phyloP scores from a whole-genome alignment of 2,329 filamentous ascomycete species.

The Colletotrichum sp. region DNA sequence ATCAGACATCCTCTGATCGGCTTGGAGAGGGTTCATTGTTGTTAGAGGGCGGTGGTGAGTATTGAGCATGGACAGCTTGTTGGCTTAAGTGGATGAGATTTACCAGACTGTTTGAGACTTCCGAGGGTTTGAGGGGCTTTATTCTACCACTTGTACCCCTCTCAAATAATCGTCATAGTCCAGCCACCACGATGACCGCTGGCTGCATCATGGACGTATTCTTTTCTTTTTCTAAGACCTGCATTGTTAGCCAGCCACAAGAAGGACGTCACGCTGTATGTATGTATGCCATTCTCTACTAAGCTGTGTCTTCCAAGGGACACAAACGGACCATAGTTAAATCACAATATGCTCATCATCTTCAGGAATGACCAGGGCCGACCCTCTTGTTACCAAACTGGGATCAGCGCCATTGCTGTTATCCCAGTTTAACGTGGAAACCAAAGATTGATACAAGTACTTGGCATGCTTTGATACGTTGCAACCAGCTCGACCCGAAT shows the following conservation, averaged over 20 bases:
- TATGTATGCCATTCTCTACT: neutral
- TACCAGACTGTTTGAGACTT: neutral
- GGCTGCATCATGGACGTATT: neutral
- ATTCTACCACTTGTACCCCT: neutral
- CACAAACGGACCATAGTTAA: fast-evolving
- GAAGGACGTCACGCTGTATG: neutral
- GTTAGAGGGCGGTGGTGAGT: neutral
- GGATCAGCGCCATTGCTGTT: neutral
- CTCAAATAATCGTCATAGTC: neutral
- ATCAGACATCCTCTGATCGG: neutral
- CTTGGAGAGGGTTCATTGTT: neutral
- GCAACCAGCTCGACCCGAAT: neutral
- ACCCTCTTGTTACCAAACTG: neutral
- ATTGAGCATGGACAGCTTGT: neutral
- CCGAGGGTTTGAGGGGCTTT: neutral
- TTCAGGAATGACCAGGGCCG: neutral
- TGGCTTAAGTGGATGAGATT: neutral
- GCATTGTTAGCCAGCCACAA: neutral
- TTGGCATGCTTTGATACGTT: neutral
- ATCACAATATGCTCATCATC: too few relatives aligned
- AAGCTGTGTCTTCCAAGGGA: neutral
- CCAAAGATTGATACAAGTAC: neutral
- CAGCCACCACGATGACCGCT: neutral
- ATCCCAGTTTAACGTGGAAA: neutral
- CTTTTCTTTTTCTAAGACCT: neutral